Percentiles rank a stretch among this genome's conserved stretches.
Conservation (phyloP, 805 yeast species). For the Wickerhamomyces subpelliculosus region DNA sequence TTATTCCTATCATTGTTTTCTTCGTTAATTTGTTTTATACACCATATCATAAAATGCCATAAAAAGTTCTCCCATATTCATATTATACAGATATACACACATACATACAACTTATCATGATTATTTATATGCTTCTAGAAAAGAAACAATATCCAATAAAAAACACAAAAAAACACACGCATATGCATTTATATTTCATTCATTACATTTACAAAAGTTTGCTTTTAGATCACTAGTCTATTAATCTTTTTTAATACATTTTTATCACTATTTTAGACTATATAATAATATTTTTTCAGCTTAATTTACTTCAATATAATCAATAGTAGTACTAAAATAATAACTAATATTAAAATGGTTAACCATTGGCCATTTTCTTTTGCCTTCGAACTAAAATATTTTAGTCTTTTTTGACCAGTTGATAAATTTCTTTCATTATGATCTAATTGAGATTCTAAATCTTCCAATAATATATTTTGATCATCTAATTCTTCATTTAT, state of each 20-base stretch:
- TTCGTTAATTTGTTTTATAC: too few species aligned
- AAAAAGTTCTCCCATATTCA: neutral
- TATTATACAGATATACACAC: neutral
- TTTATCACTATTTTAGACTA: neutral
- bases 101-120: too few species aligned
- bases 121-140: neutral
- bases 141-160: too few species aligned
- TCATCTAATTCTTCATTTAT: conserved; percentile 42
- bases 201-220: too few species aligned
- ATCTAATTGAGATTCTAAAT: conserved; percentile 41
- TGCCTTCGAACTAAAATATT: conserved; percentile 31
- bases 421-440: conserved; percentile 32
- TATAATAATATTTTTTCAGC: neutral
- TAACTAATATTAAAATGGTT: conserved; percentile 34
- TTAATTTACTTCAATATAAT: conserved; percentile 30
- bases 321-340: conserved; percentile 38
- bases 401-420: conserved; percentile 34
- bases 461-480: conserved; percentile 42
- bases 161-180: too few species aligned
- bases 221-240: too few species aligned
- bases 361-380: conserved; percentile 44
- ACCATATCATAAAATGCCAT: too few species aligned
- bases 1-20: too few species aligned
- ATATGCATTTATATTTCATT: too few species aligned
- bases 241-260: neutral